Percentiles rank a stretch among this genome's conserved stretches.
phyloP scores from a whole-genome alignment of 257 asterid species.

The Euphrasia confusa region DNA sequence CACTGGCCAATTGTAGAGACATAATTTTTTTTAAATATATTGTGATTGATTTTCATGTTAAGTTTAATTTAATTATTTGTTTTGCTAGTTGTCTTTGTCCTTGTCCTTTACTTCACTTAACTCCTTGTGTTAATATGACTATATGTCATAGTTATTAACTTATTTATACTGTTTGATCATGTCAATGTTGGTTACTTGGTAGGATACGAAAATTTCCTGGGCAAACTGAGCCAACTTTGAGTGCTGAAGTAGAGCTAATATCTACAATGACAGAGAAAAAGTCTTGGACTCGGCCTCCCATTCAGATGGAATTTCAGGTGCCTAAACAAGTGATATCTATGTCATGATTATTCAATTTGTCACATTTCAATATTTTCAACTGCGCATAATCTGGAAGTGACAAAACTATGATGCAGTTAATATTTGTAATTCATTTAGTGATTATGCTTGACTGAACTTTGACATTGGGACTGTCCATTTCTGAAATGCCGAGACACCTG shows the following conservation, averaged over 20 bases:
- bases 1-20: neutral
- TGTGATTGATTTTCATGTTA: neutral
- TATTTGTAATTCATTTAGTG: constrained; percentile 11
- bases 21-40: neutral
- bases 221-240: constrained; percentile 96
- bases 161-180: constrained; percentile 15
- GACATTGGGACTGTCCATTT: neutral
- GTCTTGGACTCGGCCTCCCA: constrained; percentile 98
- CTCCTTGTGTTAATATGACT: neutral
- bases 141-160: neutral
- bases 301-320: constrained; percentile 99
- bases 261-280: constrained; percentile 94
- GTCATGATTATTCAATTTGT: constrained; percentile 6
- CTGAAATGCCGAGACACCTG: neutral
- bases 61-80: constrained; percentile 5
- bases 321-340: constrained; percentile 16
- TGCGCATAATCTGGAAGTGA: neutral
- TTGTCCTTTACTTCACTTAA: neutral
- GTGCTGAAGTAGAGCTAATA: constrained; percentile 97
- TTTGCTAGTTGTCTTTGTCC: constrained; percentile 5
- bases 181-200: constrained; percentile 27
- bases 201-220: constrained; percentile 99
- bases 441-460: neutral
- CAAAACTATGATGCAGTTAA: constrained; percentile 9
- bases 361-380: constrained; percentile 8